Conservation (phyloP, 768 basidiomycete genomes). For the Amanita brunnescens region DNA sequence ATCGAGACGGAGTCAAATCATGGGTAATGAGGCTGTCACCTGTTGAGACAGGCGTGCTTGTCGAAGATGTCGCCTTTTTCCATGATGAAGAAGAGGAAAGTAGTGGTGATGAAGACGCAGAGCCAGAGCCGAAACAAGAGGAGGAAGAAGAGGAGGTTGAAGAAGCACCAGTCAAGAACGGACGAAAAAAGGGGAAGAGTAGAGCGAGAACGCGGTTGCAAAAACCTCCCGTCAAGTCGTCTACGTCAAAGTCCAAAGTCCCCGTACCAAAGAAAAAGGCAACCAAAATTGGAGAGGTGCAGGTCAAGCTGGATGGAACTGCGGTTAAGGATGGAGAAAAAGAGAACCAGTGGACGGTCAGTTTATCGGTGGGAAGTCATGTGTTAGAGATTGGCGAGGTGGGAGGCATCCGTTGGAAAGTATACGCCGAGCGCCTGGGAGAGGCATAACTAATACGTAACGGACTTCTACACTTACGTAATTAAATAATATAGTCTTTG, state of each 20-base stretch:
- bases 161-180: conserved; percentile 36
- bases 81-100: conserved; percentile 52
- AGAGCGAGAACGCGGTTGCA: conserved; percentile 29
- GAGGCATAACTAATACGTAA: conserved; percentile 5
- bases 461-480: conserved; percentile 3
- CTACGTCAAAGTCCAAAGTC: conserved; percentile 20
- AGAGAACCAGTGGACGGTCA: conserved; percentile 53
- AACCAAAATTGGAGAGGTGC: conserved; percentile 45
- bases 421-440: conserved; percentile 46
- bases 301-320: conserved; percentile 57
- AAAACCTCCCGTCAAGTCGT: conserved; percentile 24
- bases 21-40: conserved; percentile 61
- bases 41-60: conserved; percentile 46
- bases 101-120: conserved; percentile 46
- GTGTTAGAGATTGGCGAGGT: conserved; percentile 67
- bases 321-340: conserved; percentile 35
- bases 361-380: conserved; percentile 48
- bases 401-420: conserved; percentile 62
- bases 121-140: conserved; percentile 26
- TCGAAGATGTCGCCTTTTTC: conserved; percentile 47
- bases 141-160: conserved; percentile 39
- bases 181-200: conserved; percentile 30
- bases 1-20: conserved; percentile 60
- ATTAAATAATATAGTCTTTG: background rate
- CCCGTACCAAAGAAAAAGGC: conserved; percentile 31